Evolutionary conservation across 2,329 filamentous ascomycete species (phyloP).

Genomic region (Colletotrichum melonis): DNA sequence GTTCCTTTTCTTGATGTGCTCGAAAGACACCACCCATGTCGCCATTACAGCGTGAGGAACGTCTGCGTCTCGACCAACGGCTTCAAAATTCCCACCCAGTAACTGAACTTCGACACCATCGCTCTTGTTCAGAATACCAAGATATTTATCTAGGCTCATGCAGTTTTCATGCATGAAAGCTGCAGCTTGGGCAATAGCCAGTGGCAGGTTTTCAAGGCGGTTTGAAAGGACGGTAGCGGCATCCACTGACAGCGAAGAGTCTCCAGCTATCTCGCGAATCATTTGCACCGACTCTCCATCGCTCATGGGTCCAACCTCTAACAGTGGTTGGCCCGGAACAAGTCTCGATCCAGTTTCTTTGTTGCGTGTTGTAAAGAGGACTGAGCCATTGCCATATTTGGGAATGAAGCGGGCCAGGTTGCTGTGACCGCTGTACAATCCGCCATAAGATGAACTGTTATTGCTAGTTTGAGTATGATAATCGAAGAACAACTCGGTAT

Average conservation of each 20-base stretch:
- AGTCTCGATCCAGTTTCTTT: conserved; percentile 44
- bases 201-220: conserved; percentile 45
- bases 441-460: too few species aligned
- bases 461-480: not conserved
- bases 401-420: conserved; percentile 42
- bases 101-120: conserved; percentile 38
- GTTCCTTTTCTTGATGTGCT: conserved; percentile 44
- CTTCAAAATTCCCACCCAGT: conserved; percentile 39
- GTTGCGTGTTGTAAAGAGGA: conserved; percentile 49
- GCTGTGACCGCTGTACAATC: too few species aligned
- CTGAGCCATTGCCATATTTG: conserved; percentile 41
- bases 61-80: conserved; percentile 41
- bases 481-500: conserved; percentile 3
- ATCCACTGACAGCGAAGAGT: conserved; percentile 10
- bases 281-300: conserved; percentile 41
- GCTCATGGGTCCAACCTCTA: conserved; percentile 45
- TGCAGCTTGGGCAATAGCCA: conserved; percentile 48
- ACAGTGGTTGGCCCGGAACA: conserved; percentile 34
- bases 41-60: conserved; percentile 40
- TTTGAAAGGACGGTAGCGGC: conserved; percentile 37
- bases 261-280: conserved; percentile 35
- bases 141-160: conserved; percentile 41
- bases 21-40: conserved; percentile 50
- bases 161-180: conserved; percentile 48
- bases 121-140: conserved; percentile 40